Conservation (phyloP, 2,329 filamentous ascomycete species). For the Colletotrichum sp. region DNA sequence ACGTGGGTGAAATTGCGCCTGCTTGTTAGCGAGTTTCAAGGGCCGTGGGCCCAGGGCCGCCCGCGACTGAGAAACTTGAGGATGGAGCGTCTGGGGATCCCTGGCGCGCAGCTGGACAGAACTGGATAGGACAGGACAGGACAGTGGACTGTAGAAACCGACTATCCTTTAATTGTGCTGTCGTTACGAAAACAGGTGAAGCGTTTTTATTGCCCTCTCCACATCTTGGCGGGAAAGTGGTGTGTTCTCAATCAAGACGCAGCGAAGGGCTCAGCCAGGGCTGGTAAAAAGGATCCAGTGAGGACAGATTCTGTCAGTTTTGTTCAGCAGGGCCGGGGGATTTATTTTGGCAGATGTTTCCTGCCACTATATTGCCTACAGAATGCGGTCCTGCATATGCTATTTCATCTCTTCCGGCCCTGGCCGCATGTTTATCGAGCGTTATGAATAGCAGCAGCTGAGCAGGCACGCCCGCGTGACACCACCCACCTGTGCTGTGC, state of each 20-base stretch:
- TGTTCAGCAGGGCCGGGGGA: background rate
- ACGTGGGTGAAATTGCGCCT: conserved; percentile 54
- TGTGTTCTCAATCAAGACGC: background rate
- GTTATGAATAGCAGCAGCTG: background rate
- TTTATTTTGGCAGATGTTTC: background rate
- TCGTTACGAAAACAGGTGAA: conserved; percentile 22
- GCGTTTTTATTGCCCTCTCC: conserved; percentile 16
- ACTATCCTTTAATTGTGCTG: conserved; percentile 17
- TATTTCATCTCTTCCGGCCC: background rate
- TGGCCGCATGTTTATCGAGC: background rate
- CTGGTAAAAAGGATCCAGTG: background rate
- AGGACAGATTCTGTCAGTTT: background rate
- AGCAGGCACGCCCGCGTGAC: background rate
- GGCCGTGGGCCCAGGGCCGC: conserved; percentile 31
- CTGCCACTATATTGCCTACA: background rate
- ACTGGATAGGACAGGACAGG: background rate
- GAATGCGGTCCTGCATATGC: background rate
- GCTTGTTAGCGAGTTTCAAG: conserved; percentile 60
- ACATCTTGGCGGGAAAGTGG: conserved; percentile 12
- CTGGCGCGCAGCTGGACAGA: background rate
- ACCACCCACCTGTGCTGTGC: background rate
- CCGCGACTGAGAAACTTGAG: background rate
- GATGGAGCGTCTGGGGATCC: background rate
- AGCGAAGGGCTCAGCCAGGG: background rate
- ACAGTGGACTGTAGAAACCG: background rate